These are phyloP conservation scores for Cordyceps cateniannulata DNA, from an alignment of 2,329 filamentous ascomycete species.

Conservation along the genomic window DNA sequence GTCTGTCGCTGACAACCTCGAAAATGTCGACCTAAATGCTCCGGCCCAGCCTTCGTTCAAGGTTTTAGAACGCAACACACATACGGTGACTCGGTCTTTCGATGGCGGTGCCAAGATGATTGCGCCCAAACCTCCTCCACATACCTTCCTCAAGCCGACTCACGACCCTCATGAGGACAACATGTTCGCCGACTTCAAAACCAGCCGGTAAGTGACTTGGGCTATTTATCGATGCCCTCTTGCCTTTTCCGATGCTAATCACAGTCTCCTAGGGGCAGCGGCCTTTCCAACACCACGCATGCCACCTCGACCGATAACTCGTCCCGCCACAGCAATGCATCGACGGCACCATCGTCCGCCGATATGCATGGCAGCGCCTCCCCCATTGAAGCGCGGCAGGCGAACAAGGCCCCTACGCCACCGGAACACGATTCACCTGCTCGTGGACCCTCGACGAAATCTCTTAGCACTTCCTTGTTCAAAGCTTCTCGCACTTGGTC, in stretches of 20 bases:
- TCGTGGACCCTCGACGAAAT: slow-evolving; percentile 31
- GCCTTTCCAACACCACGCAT: slow-evolving; percentile 55
- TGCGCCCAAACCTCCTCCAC: slow-evolving; percentile 28
- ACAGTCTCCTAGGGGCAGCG: slow-evolving; percentile 43
- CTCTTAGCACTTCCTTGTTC: slow-evolving; percentile 44
- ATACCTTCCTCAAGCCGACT: slow-evolving; percentile 31
- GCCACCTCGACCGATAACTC: slow-evolving; percentile 54
- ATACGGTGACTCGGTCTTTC: slow-evolving; percentile 39
- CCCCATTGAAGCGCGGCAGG: slow-evolving; percentile 23
- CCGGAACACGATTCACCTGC: slow-evolving; percentile 18
- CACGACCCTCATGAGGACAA: slow-evolving; percentile 44
- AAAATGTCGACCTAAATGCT: slow-evolving; percentile 40
- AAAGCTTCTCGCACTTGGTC: slow-evolving; percentile 54
- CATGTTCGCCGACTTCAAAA: slow-evolving; percentile 51
- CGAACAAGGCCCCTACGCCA: slow-evolving; percentile 34
- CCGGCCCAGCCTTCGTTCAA: slow-evolving; percentile 48
- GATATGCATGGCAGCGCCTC: slow-evolving; percentile 25
- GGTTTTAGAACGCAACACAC: slow-evolving; percentile 49
- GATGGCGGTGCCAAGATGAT: slow-evolving; percentile 42
- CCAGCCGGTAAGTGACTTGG: slow-evolving; percentile 43
- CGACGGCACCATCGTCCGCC: slow-evolving; percentile 54
- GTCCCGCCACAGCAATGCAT: slow-evolving; percentile 55
- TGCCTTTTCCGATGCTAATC: slow-evolving; percentile 11
- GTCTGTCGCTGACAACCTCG: slow-evolving; percentile 49
- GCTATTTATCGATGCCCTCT: slow-evolving; percentile 14